Conservation (phyloP, 257 asterid species). For the Primulina eburnea region DNA sequence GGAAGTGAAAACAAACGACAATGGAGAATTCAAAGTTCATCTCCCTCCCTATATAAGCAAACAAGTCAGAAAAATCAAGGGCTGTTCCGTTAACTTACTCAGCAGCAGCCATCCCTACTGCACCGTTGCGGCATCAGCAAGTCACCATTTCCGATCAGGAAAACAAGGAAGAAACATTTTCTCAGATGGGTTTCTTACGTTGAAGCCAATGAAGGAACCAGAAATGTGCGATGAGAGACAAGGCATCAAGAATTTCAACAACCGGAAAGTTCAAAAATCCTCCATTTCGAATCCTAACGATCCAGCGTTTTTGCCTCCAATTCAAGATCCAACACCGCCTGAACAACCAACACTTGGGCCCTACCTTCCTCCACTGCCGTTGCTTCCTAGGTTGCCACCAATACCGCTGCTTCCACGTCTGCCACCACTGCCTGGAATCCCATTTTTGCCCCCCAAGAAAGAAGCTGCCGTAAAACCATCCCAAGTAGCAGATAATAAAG, state of each 20-base stretch:
- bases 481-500: conserved; percentile 20
- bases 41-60: conserved; percentile 65
- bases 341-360: conserved; percentile 27
- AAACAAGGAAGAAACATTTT: conserved; percentile 59
- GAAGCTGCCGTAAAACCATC: conserved; percentile 23
- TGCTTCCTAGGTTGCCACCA: conserved; percentile 38
- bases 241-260: conserved; percentile 21
- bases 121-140: conserved; percentile 57
- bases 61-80: conserved; percentile 55
- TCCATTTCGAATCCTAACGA: background rate
- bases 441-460: conserved; percentile 39
- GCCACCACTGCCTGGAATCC: conserved; percentile 55
- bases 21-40: conserved; percentile 65
- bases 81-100: conserved; percentile 63
- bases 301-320: conserved; percentile 18
- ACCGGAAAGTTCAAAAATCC: conserved; percentile 17
- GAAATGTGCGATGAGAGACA: conserved; percentile 58
- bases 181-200: conserved; percentile 85
- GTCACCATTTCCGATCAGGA: conserved; percentile 46
- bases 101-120: conserved; percentile 70
- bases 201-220: conserved; percentile 70
- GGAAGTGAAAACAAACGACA: conserved; percentile 56
- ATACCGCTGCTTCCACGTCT: conserved; percentile 58
- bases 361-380: conserved; percentile 37
- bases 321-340: conserved; percentile 42